Evolutionary conservation across 306 rosid species (phyloP), one percentile per base, ranked within the genome.

Genomic region (Cucumis sativus): DNA sequence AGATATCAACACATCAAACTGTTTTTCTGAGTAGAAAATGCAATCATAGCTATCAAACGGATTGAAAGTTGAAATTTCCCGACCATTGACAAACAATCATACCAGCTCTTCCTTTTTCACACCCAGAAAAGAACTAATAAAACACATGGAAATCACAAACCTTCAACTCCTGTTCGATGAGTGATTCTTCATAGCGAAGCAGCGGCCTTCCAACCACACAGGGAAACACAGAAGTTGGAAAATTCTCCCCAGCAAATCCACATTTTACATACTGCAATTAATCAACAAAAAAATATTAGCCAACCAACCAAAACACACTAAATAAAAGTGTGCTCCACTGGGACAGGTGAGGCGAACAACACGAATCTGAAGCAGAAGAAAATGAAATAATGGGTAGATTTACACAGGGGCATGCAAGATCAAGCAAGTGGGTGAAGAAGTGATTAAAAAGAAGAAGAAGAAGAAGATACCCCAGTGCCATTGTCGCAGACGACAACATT

Each of bases 181-280:
- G 96, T 4, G 99, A 92, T 78, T 95, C 99, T 85, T 95, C 99
- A 49, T 95, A 95, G 1, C 99, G 97, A 74, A 95, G 99, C 96
- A 92, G 85, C 2, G 97, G 99, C 83, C 99, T 88, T 37, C 99
- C 99, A 6, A 95, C 99, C 74, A 95, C 99, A 73, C 99, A 92
- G 56, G 99, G 99, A 76, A 95, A 95, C 28, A 95, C 97, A 30
- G 99, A 89, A 2, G 97, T 90, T 12, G 99, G 99, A 37, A 95
- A 95, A 76, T 95, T 95, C 91, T 95, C 97, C 41, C 99, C 97
- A 11, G 99, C 87, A 76, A 95, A 95, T 51, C 99, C 99, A 79
- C 99, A 95, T 84, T 95, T 95, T 57, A 95, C 97, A 63, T 95
- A 95, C 99, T 95, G 89, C 88, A 81, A 62, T 78, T 49, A 74